Evolutionary conservation across 2,329 filamentous ascomycete genomes (phyloP), one percentile per base, ranked within the genome.

Genomic region (Trichoderma endophyticum): DNA sequence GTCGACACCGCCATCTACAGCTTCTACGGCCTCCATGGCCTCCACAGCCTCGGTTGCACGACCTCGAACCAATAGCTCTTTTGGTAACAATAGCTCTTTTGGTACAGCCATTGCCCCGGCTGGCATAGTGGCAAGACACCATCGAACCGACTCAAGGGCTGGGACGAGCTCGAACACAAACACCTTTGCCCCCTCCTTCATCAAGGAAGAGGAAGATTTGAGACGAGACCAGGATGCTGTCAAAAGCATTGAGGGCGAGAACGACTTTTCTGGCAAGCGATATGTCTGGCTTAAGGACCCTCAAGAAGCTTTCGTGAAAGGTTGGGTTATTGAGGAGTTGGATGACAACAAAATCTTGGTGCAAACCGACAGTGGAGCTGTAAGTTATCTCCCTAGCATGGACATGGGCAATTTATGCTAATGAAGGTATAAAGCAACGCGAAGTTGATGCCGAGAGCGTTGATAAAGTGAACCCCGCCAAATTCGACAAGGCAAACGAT

Each of bases 401-500:
- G 1, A 6, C n/a, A 5, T 34, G 32, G 5, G 7, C 18, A 12
- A 39, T 28, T 14, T 32, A 36, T 43, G 65, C 77, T 80, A 64
- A 81, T 73, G 12, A 18, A 9, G 2, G 36, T 36, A 28, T 76
- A 32, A 76, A 96, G 90, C 94, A 97, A 89, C 91, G 94, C 76
- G 93, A 97, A 79, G 91, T 96, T 65, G 91, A 95, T 75, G 84
- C 89, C 66, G 95, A 98, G 77, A 92, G 90, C 77, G 94, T 98
- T 76, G 97, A 99, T 86, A 98, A 98, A 83, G 97, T 99, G 85
- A 99, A 99, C 83, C 96, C 96, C 61, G 95, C 95, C 78, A 99
- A 99, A 81, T 99, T 99, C 84, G 96, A 99, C 88, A 99, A 98
- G 83, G 95, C 95, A 75, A 94, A 97, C 84, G 97, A 99, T 82